These are phyloP conservation scores for Colletotrichum orchidophilum DNA, from an alignment of 2,329 filamentous ascomycete species.

Conservation along the genomic window DNA sequence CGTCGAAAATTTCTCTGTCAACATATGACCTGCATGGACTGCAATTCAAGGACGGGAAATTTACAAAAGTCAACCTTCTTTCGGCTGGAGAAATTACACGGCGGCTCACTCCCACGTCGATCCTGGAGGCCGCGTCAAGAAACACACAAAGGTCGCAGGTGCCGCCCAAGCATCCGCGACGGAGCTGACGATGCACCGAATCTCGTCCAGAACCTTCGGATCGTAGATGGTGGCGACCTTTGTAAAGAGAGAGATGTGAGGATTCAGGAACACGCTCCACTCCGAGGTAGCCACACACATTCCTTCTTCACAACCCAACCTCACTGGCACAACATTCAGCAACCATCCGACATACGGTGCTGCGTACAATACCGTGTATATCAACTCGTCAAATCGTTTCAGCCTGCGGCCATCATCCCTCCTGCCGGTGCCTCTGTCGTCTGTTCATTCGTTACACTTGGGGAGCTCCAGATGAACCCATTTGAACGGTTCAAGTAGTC, in stretches of 20 bases:
- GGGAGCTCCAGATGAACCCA: constrained; percentile 20
- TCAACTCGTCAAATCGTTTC: constrained; percentile 24
- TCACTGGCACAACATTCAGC: constrained; percentile 8
- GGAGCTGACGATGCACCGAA: not conserved
- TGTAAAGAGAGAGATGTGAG: not conserved
- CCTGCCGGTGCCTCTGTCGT: not conserved
- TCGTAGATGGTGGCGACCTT: not conserved
- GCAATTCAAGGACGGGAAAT: constrained; percentile 18
- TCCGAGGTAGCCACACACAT: no score
- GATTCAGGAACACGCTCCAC: not conserved
- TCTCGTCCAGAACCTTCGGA: not conserved
- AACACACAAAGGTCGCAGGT: not conserved
- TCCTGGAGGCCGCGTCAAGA: constrained; percentile 9
- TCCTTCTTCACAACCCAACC: not conserved
- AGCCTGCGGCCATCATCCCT: constrained; percentile 21
- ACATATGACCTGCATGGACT: constrained; percentile 10
- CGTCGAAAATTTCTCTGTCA: constrained; percentile 9
- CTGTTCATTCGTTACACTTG: constrained; percentile 12
- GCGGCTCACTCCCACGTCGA: constrained; percentile 20
- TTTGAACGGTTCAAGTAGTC: not conserved
- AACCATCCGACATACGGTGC: constrained; percentile 2
- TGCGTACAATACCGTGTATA: not conserved
- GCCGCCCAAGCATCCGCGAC: not conserved
- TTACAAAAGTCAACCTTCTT: constrained; percentile 24
- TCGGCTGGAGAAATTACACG: constrained; percentile 29